These are phyloP conservation scores for Mesotaenium endlicherianum DNA, from an alignment of 139 green algal species.

Conservation along the genomic window DNA sequence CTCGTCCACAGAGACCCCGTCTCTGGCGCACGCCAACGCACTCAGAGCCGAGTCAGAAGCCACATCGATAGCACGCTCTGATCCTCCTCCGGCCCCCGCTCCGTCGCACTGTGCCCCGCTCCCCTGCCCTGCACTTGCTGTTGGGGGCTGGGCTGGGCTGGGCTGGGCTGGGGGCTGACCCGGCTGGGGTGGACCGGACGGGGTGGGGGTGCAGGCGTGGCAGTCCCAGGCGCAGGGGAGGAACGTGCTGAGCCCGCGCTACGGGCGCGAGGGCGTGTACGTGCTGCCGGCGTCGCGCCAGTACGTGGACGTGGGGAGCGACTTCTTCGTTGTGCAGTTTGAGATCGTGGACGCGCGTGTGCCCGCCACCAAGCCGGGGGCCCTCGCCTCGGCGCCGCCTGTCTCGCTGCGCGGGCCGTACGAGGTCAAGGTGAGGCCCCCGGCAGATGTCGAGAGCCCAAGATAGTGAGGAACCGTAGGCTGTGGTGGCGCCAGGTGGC, in stretches of 20 bases:
- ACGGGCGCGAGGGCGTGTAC: constrained; percentile 70
- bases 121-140: too few relatives aligned
- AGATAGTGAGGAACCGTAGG: not conserved
- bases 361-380: not conserved
- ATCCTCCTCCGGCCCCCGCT: too few relatives aligned
- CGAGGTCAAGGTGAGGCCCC: constrained; percentile 6
- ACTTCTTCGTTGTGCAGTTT: constrained; percentile 62
- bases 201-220: constrained; percentile 34
- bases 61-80: too few relatives aligned
- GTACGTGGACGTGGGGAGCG: constrained; percentile 74
- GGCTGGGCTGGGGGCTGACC: too few relatives aligned
- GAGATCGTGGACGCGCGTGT: constrained; percentile 58
- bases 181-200: too few relatives aligned
- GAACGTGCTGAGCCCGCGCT: constrained; percentile 66
- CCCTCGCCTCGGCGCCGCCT: not conserved
- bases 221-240: constrained; percentile 65
- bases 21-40: too few relatives aligned
- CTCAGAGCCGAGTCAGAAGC: too few relatives aligned
- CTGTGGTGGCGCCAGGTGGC: not conserved
- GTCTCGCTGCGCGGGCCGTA: constrained; percentile 8
- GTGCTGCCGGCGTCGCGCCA: constrained; percentile 58
- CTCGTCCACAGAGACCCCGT: too few relatives aligned
- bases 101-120: too few relatives aligned
- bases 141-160: too few relatives aligned
- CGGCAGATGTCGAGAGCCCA: not conserved